Evolutionary conservation across 2,329 filamentous ascomycete species (phyloP), one percentile per base, ranked within the genome.

Genomic region (Fusarium domesticum): DNA sequence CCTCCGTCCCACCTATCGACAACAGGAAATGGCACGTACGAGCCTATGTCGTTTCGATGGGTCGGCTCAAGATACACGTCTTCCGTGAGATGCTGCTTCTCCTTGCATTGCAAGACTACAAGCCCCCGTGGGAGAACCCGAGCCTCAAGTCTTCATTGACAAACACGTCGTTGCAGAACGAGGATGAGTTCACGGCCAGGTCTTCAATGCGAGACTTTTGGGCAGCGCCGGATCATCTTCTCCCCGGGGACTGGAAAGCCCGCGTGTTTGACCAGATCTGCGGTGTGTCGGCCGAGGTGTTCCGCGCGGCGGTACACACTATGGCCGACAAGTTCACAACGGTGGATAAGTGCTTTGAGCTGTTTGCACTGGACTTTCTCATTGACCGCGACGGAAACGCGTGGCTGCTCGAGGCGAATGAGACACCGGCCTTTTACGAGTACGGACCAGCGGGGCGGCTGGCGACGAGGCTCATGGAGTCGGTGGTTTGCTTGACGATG

Each of bases 241-340:
- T 68, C 0, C 59, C 62, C 0, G 56, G 54, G 0, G 47, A 59
- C 2, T 69, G 66, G 67, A 69, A 70, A 43, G 37, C 41, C 1
- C 37, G 16, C 5, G 47, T 66, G 2, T 70, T 67, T n/a, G 44
- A 62, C 0, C 66, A 70, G 47, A 59, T 68, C 3, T 68, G 67
- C 32, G 42, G 48, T 2, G 53, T 68, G 7, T 63, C 65, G 0
- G 57, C 53, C 1, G 67, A 70, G 36, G 16, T 69, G 4, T 63
- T 70, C 20, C 56, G 54, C 1, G 67, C 62, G 0, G 66, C 67
- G 2, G 64, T 56, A 0, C 57, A 68, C 11, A 67, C 64, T 1
- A 69, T 70, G 67, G 63, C 63, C 0, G 66, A 69, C 45, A 67
- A 66, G 45, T 70, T 70, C 43, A 67, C 58, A 0, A 59, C 63